A percentile compares a stretch with the other conserved stretches of the same genome.
Conservation (phyloP, 768 basidiomycete species). For the Leccinum obscurum region DNA sequence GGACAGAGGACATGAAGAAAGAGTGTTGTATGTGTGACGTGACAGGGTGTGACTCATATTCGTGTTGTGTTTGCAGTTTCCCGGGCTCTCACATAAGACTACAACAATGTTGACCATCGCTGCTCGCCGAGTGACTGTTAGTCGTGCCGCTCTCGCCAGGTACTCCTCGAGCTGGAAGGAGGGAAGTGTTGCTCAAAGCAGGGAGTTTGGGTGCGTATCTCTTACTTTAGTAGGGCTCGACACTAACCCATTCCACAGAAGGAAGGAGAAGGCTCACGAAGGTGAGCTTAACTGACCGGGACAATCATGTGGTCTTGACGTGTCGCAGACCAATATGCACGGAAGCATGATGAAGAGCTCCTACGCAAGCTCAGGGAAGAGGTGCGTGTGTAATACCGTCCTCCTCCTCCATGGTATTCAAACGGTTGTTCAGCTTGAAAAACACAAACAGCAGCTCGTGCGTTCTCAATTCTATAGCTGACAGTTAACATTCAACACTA, state of each 20-base stretch:
- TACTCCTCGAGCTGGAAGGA: conserved; percentile 46
- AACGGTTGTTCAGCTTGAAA: conserved; percentile 25
- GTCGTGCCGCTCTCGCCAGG: conserved; percentile 35
- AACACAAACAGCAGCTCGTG: conserved; percentile 35
- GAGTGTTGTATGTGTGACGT: conserved; percentile 44
- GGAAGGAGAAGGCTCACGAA: conserved; percentile 75
- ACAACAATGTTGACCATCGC: conserved; percentile 25
- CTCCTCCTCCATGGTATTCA: background rate
- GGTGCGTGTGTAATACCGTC: conserved; percentile 40
- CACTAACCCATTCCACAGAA: conserved; percentile 40
- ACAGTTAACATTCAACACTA: conserved; percentile 15
- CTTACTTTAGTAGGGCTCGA: background rate
- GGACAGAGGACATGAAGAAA: conserved; percentile 59
- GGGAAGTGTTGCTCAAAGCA: conserved; percentile 61
- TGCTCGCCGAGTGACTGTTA: conserved; percentile 42
- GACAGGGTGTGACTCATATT: conserved; percentile 32
- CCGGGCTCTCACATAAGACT: background rate
- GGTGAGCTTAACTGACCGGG: conserved; percentile 31
- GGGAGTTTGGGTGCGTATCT: conserved; percentile 55
- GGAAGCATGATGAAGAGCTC: conserved; percentile 55
- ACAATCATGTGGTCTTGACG: conserved; percentile 1
- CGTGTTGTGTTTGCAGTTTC: conserved; percentile 16
- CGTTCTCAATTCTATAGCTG: conserved; percentile 16
- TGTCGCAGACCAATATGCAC: conserved; percentile 60
- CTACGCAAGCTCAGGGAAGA: conserved; percentile 57